Conservation (phyloP, 208 protist genomes). For the Leishmania martiniquensis region DNA sequence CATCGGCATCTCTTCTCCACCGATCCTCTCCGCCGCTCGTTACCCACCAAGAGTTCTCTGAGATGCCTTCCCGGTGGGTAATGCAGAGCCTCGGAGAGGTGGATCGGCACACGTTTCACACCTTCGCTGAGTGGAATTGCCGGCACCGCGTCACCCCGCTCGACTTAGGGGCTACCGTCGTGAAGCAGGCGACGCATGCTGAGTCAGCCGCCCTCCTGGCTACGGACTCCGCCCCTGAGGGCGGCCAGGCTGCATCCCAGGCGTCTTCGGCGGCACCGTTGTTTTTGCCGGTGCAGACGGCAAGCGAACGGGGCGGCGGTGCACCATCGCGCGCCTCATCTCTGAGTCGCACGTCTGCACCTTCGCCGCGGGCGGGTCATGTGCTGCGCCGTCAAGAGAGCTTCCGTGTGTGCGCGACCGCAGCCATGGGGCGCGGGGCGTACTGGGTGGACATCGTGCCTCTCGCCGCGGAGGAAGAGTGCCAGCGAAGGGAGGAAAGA, state of each 20-base stretch:
- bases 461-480: background rate
- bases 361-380: background rate
- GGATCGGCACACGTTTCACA: constrained; percentile 3
- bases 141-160: constrained; percentile 49
- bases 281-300: background rate
- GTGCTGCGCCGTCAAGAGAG: background rate
- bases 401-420: constrained; percentile 24
- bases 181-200: background rate
- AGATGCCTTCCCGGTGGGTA: constrained; percentile 72
- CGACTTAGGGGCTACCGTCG: constrained; percentile 37
- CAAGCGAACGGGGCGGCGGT: background rate
- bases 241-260: background rate
- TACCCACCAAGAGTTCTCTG: constrained; percentile 35
- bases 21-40: constrained; percentile 10
- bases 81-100: constrained; percentile 62
- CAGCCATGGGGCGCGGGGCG: constrained; percentile 29
- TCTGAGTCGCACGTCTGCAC: background rate
- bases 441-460: constrained; percentile 52
- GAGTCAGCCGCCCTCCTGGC: background rate
- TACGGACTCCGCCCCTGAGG: background rate
- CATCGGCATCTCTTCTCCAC: background rate
- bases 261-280: background rate
- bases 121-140: background rate
- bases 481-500: background rate
- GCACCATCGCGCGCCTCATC: background rate